Evolutionary conservation across 495 filamentous ascomycete species (phyloP), one percentile per base, ranked within the genome.

Genomic region (Penicillium coprophilum): DNA sequence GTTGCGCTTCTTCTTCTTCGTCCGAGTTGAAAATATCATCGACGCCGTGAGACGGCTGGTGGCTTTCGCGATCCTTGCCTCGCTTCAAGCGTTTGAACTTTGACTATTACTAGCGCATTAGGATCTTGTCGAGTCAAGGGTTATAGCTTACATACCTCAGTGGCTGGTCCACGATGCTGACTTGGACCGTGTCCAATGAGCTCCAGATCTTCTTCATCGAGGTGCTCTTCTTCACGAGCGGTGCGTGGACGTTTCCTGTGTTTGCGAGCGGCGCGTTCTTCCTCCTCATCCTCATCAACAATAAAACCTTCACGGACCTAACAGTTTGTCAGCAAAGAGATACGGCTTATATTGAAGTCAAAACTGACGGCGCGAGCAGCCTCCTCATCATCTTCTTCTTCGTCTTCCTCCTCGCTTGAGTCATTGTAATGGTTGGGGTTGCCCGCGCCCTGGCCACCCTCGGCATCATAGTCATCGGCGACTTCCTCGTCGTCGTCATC

Each of bases 121-220:
- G 24, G 6, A 19, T 12, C 28, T 34, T 50, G 44, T 31, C 41
- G 8, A 15, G 12, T n/a, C 44, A 28, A 20, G 21, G 27, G 0
- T 36, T 28, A n/a, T 4, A 20, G 28, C 17, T 21, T 20, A 48
- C 79, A 47, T 80, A 90, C 89, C 77, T 91, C 82, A 43, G 82
- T 68, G 28, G 85, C 69, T 27, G 81, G 72, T 52, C 82, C 81
- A 19, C 84, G 82, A 62, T 89, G 83, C 65, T 84, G 84, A 34
- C 85, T 83, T 2, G 88, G 88, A 61, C 83, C 82, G 50, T 82
- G 81, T 63, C 91, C 91, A 59, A 98, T 96, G 32, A 98, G 79
- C 71, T 97, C 95, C 48, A 98, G 73, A 81, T 98, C 94, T 73
- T 98, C 94, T 53, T 96, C 93, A 61, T 97, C 95, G 15, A 98